phyloP scores from a whole-genome alignment of 805 yeast genomes.

The Myxozyma monticola region DNA sequence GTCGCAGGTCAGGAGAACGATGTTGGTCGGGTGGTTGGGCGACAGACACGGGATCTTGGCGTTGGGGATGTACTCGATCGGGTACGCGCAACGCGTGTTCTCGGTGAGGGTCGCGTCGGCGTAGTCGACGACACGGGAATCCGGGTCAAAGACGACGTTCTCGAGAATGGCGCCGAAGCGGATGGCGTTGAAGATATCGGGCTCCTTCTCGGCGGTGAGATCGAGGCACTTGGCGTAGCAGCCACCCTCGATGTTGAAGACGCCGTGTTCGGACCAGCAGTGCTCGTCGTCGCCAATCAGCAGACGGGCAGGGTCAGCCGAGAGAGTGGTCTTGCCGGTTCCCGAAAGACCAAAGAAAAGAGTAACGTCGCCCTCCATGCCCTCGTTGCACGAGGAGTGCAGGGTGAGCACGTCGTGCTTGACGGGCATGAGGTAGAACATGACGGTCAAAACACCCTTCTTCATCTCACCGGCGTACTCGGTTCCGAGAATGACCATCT shows the following conservation, averaged over 20 bases:
- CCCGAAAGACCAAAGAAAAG: conserved; percentile 96
- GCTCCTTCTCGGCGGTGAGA: conserved; percentile 87
- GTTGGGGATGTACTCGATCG: conserved; percentile 93
- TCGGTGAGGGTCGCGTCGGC: conserved; percentile 80
- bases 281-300: conserved; percentile 99
- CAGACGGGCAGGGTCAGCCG: conserved; percentile 92
- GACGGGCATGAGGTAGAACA: conserved; percentile 98
- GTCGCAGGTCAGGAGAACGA: conserved; percentile 90
- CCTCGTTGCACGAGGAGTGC: conserved; percentile 95
- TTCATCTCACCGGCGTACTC: conserved; percentile 99
- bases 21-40: conserved; percentile 86
- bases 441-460: conserved; percentile 97
- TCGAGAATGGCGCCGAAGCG: conserved; percentile 93
- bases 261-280: conserved; percentile 99
- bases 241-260: conserved; percentile 98
- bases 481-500: conserved; percentile 97
- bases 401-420: conserved; percentile 86
- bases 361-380: conserved; percentile 77
- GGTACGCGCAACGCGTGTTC: conserved; percentile 98
- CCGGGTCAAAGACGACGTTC: conserved; percentile 82
- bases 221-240: conserved; percentile 98
- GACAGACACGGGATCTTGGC: conserved; percentile 95
- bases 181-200: conserved; percentile 94
- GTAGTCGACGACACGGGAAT: conserved; percentile 81
- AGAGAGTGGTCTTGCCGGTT: conserved; percentile 95